Percentiles rank a stretch among this genome's conserved stretches.
These are phyloP conservation scores for Zopfochytrium polystomum DNA, from an alignment of 371 early-diverging fungal genomes.

Conservation along the genomic window DNA sequence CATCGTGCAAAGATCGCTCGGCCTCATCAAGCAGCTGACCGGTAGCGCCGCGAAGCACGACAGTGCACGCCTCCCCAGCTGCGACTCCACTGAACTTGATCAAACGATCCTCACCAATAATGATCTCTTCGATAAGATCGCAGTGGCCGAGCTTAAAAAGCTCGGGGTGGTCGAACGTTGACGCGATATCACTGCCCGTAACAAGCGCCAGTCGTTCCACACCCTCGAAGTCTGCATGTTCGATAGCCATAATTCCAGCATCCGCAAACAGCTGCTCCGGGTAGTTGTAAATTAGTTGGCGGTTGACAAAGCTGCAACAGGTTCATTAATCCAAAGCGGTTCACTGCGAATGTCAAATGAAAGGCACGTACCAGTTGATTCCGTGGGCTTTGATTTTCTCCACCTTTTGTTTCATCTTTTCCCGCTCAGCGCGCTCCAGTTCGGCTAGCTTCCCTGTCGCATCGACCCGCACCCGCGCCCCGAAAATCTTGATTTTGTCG, in stretches of 20 bases:
- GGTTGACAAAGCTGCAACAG: constrained; percentile 77
- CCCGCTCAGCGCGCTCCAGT: constrained; percentile 97
- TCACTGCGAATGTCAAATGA: too few species aligned
- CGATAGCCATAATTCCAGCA: constrained; percentile 94
- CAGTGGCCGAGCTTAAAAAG: constrained; percentile 93
- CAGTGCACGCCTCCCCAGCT: constrained; percentile 96
- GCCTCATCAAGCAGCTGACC: constrained; percentile 98
- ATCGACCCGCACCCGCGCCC: constrained; percentile 96
- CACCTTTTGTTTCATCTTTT: constrained; percentile 99
- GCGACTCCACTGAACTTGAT: constrained; percentile 97
- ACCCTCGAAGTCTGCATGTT: constrained; percentile 99
- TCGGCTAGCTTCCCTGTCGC: constrained; percentile 97
- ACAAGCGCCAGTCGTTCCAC: constrained; percentile 97
- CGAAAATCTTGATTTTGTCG: constrained; percentile 99
- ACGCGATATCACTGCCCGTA: constrained; percentile 96
- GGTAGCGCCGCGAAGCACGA: constrained; percentile 97
- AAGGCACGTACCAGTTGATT: constrained; percentile 86
- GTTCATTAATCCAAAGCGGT: too few species aligned
- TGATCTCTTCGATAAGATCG: constrained; percentile 94
- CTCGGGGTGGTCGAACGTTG: constrained; percentile 98
- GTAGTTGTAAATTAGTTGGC: constrained; percentile 99
- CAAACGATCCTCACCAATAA: constrained; percentile 95
- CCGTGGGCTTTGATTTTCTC: constrained; percentile 96
- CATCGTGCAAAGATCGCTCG: constrained; percentile 98
- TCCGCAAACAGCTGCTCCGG: constrained; percentile 98